phyloP scores from a whole-genome alignment of 2,329 filamentous ascomycete species.

The Sporothrix protearum region DNA sequence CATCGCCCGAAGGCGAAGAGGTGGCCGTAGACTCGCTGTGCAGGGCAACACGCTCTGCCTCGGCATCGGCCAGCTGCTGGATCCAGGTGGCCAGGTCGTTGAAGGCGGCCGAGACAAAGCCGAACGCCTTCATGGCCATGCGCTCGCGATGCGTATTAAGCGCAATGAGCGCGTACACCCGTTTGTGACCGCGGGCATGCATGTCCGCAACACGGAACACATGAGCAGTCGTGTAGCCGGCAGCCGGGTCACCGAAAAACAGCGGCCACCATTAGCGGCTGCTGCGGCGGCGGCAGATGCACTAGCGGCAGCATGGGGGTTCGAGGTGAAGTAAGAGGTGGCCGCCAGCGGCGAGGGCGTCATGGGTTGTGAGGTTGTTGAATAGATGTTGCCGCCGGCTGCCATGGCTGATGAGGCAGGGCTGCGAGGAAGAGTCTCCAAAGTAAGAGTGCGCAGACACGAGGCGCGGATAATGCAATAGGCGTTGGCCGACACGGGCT shows the following conservation, averaged over 20 bases:
- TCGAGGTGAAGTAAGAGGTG: slow-evolving; percentile 4
- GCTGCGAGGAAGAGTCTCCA: slow-evolving; percentile 61
- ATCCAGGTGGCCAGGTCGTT: slow-evolving; percentile 64
- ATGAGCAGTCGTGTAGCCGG: slow-evolving; percentile 66
- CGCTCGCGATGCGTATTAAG: slow-evolving; percentile 63
- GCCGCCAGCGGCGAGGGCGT: slow-evolving; percentile 30
- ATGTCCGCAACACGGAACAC: slow-evolving; percentile 67
- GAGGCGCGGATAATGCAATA: slow-evolving; percentile 65
- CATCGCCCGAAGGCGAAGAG: slow-evolving; percentile 39
- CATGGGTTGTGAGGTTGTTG: slow-evolving; percentile 27
- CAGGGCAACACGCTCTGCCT: slow-evolving; percentile 51
- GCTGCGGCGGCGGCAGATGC: slow-evolving; percentile 46
- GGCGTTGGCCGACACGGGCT: slow-evolving; percentile 57
- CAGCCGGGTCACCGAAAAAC: slow-evolving; percentile 63
- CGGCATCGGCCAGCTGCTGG: slow-evolving; percentile 59
- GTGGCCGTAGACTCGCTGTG: slow-evolving; percentile 40
- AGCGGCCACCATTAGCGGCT: slow-evolving; percentile 58
- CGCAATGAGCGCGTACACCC: slow-evolving; percentile 65
- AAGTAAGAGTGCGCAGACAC: slow-evolving; percentile 62
- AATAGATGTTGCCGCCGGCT: slow-evolving; percentile 49
- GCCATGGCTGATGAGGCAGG: slow-evolving; percentile 40
- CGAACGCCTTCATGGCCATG: slow-evolving; percentile 63
- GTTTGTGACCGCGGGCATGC: slow-evolving; percentile 63
- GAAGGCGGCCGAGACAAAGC: slow-evolving; percentile 59
- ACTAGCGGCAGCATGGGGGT: slow-evolving; percentile 48